Evolutionary conservation across 352 stramenopile genomes (phyloP), one percentile per base, ranked within the genome.

Genomic region (Globisporangium spinosum): DNA sequence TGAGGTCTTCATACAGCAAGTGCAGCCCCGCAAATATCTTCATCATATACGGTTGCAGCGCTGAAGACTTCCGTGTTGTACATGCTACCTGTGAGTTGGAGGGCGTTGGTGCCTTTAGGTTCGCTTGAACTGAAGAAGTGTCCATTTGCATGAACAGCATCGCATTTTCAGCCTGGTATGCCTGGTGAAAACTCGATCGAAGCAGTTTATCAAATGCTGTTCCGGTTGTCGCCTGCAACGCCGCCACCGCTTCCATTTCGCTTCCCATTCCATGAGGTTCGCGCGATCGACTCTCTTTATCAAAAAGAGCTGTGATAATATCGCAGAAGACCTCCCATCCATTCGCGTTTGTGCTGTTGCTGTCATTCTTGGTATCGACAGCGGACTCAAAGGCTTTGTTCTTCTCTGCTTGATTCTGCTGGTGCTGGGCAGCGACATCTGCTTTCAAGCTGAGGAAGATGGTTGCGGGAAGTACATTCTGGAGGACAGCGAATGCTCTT

Each of bases 1-100:
- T 88, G 0, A 84, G 58, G 35, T 94, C 85, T 83, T 94, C 85
- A 47, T 89, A 76, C 4, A 92, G 62, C 32, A 93, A 73, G 45
- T 94, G 87, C 32, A 94, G 67, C 0, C 72, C 81, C 0, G 67
- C 66, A 75, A 90, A 84, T n/a, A 89, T 71, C 2, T 23, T 35
- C 32, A 55, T 29, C 27, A 32, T 17, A 23, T 60, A 43, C 5
- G 54, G 2, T 47, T 49, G 49, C n/a, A 71, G 23, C 20, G 23
- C 27, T 47, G 43, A 55, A 20, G 7, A 15, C 54, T 22, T 23
- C 0, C 29, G 38, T 53, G 25, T 29, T 56, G 25, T 45, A 35
- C 22, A 34, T 62, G 60, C 20, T 4, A 20, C 20, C 47, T 32
- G 27, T 17, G n/a, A 45, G n/a, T 49, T 55, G 62, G 34, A 54